Base-by-base conservation (phyloP, 2,329 filamentous ascomycete genomes). In the Pochonia chlamydosporia region DNA sequence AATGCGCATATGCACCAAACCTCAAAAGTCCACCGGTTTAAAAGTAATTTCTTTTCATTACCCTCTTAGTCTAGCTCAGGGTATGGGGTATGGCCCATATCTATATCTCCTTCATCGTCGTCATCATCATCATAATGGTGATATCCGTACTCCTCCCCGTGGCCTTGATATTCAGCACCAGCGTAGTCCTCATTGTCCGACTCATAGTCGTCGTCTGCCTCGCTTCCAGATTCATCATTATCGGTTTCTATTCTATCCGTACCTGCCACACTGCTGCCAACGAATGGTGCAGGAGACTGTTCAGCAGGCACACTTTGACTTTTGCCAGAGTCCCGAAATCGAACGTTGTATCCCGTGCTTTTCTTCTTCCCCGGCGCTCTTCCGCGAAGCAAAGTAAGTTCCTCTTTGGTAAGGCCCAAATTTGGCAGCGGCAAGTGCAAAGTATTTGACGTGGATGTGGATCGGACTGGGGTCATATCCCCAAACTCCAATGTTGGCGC, bases 321-420 rank as follows among this genome's bases (percentile, higher is more conserved):
- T 31, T 55, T 55, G 21, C 51, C 55, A 1, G 54, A 54, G 13
- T 61, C 58, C 6, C 56, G 52, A 2, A 67, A 52, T 11, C 61
- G 59, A 7, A 64, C 61, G 18, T 63, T 66, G 28, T 68, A 68
- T 1, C 63, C 63, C 26, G 59, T 60, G 23, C 63, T 64, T 51
- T 63, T 67, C 55, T 63, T 68, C 52, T 62, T 66, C 2, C 62
- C 55, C 0, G 64, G 64, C 25, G 64, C 59, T 23, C 62, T 56
- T 8, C 66, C 66, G 1, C 66, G 56, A 6, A 69, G 53, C 25
- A 57, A 50, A 4, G 56, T 65, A 10, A 68, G 55, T 47, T 69
- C 66, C 18, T 67, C 61, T 6, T 62, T 56, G 3, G 66, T 67
- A 3, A 69, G 57, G 13, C 59, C 52, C 4, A 69, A 52, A 24